Conservation (phyloP, 2,329 filamentous ascomycete species). For the Arthrocladium fulminans region DNA sequence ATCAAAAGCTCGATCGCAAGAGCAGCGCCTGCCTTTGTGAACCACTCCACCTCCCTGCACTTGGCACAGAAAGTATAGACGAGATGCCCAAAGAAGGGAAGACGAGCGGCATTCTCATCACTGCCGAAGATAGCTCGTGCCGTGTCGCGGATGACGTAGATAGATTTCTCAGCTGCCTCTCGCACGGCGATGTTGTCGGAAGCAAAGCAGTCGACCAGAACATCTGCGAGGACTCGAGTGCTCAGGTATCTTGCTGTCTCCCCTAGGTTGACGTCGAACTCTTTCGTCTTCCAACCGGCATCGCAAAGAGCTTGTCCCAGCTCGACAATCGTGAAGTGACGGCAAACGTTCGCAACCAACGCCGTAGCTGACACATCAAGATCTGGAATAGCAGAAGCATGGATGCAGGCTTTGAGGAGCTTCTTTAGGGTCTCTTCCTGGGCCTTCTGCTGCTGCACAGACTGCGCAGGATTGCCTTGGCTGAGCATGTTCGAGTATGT, state of each 20-base stretch:
- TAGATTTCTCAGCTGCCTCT: slow-evolving; percentile 69
- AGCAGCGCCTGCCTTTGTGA: slow-evolving; percentile 87
- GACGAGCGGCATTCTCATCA: slow-evolving; percentile 58
- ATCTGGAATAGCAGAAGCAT: slow-evolving; percentile 71
- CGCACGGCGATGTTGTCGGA: slow-evolving; percentile 74
- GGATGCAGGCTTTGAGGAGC: slow-evolving; percentile 80
- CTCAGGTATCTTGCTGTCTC: slow-evolving; percentile 84
- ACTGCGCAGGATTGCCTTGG: slow-evolving; percentile 68
- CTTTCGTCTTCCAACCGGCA: slow-evolving; percentile 63
- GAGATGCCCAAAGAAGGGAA: slow-evolving; percentile 78
- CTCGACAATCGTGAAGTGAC: slow-evolving; percentile 85
- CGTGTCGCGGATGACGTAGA: slow-evolving; percentile 69
- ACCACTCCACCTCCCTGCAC: slow-evolving; percentile 98
- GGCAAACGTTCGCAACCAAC: slow-evolving; percentile 72
- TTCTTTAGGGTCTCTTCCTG: slow-evolving; percentile 78
- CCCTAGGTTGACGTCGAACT: slow-evolving; percentile 76
- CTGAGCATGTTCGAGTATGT: slow-evolving; percentile 59
- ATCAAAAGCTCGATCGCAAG: slow-evolving; percentile 82
- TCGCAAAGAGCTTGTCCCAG: slow-evolving; percentile 76
- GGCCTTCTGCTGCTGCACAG: slow-evolving; percentile 74
- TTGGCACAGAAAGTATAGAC: slow-evolving; percentile 82
- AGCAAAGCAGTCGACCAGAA: slow-evolving; percentile 79
- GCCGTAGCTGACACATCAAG: slow-evolving; percentile 66
- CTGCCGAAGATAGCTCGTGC: slow-evolving; percentile 71
- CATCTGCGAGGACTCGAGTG: slow-evolving; percentile 76